phyloP scores from a whole-genome alignment of 257 asterid species.

The Scutellaria galericulata region DNA sequence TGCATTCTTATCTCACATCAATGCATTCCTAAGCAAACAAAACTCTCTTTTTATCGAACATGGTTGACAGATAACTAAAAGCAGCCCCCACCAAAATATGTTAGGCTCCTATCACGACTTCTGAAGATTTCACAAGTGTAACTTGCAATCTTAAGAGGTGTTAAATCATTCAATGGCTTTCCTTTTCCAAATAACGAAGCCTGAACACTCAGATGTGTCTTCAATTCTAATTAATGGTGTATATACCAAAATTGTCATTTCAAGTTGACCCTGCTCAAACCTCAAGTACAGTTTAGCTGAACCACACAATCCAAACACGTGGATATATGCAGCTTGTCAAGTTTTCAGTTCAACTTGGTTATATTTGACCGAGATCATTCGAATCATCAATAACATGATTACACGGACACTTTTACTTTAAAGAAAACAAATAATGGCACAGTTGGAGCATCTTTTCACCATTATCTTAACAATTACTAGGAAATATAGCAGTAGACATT shows the following conservation, averaged over 20 bases:
- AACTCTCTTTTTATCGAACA: neutral
- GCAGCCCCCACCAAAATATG: neutral
- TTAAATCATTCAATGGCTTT: neutral
- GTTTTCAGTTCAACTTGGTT: conserved; percentile 23
- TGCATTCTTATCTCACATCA: conserved; percentile 1
- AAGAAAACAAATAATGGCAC: conserved; percentile 1
- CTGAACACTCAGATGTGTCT: neutral
- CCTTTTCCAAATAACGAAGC: conserved; percentile 5
- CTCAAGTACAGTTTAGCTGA: conserved; percentile 12
- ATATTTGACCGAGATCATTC: conserved; percentile 5
- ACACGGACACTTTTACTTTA: neutral
- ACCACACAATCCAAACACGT: conserved; percentile 9
- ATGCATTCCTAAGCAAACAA: neutral
- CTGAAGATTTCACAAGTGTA: neutral
- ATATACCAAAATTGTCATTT: conserved; percentile 22
- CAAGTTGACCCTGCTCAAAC: neutral
- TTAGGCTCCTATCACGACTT: neutral
- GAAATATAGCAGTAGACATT: conserved; percentile 25
- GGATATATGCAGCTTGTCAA: conserved; percentile 14
- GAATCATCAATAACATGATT: neutral
- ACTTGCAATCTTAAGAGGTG: neutral
- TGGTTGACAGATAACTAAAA: neutral
- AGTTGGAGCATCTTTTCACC: conserved; percentile 25
- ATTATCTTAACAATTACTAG: conserved; percentile 19
- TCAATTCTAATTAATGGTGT: neutral